Percentiles rank a stretch among this genome's conserved stretches.
These are phyloP conservation scores for Penicillium sp. DNA, from an alignment of 2,329 filamentous ascomycete genomes.

Conservation along the genomic window DNA sequence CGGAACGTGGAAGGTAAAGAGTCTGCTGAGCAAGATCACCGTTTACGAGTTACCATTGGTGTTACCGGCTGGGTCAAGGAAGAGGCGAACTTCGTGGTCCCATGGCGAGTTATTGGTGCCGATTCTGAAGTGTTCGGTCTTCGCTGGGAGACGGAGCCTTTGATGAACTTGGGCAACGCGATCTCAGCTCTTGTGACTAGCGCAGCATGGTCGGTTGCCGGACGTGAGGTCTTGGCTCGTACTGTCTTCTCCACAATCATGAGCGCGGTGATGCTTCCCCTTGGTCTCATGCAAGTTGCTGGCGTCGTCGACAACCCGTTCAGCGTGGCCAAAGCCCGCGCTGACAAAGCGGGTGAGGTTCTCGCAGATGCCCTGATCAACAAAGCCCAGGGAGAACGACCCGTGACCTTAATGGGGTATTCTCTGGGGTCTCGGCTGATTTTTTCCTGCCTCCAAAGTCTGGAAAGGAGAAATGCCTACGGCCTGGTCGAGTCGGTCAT, in stretches of 20 bases:
- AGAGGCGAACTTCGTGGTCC: constrained; percentile 67
- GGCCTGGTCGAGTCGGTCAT: constrained; percentile 81
- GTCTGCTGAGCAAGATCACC: constrained; percentile 54
- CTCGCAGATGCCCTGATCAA: constrained; percentile 81
- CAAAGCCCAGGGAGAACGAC: constrained; percentile 75
- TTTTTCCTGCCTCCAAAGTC: constrained; percentile 71
- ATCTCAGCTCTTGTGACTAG: constrained; percentile 75
- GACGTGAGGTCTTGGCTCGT: constrained; percentile 69
- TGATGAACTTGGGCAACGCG: constrained; percentile 73
- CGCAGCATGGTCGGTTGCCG: constrained; percentile 72
- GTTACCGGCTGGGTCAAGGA: constrained; percentile 78
- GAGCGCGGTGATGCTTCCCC: constrained; percentile 65
- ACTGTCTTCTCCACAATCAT: constrained; percentile 67
- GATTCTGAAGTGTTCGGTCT: constrained; percentile 78
- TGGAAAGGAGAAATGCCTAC: constrained; percentile 76
- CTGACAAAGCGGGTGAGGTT: constrained; percentile 75
- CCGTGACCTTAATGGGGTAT: constrained; percentile 77
- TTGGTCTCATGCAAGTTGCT: constrained; percentile 64
- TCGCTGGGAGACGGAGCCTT: constrained; percentile 74
- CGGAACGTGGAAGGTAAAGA: constrained; percentile 44
- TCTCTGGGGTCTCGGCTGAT: constrained; percentile 79
- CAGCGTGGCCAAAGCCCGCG: constrained; percentile 69
- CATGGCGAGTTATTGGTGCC: constrained; percentile 73
- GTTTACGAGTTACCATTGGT: constrained; percentile 77
- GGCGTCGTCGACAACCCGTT: constrained; percentile 78